Evolutionary conservation across 2,329 filamentous ascomycete species (phyloP).

Genomic region (Arthrobotrys entomopaga): DNA sequence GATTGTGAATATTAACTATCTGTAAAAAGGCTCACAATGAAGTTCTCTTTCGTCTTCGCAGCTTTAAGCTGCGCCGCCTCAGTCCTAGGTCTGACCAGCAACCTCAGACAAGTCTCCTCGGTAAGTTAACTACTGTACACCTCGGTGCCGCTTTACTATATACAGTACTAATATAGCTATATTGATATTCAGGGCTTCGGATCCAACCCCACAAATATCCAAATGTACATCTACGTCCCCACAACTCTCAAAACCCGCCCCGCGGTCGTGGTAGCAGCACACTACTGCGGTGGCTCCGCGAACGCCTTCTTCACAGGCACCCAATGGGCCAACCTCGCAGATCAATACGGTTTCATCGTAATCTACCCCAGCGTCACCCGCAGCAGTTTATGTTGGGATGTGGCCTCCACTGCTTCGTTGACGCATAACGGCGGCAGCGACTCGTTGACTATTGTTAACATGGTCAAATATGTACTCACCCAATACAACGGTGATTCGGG

Average conservation of each 20-base stretch:
- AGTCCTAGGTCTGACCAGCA: conserved; percentile 37
- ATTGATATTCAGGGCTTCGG: conserved; percentile 33
- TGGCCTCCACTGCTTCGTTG: conserved; percentile 67
- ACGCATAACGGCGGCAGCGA: conserved; percentile 70
- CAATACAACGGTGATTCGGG: conserved; percentile 67
- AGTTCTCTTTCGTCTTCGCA: conserved; percentile 29
- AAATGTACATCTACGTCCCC: conserved; percentile 62
- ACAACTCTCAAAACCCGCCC: conserved; percentile 64
- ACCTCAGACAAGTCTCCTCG: conserved; percentile 15
- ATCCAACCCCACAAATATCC: conserved; percentile 37
- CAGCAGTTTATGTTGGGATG: conserved; percentile 69
- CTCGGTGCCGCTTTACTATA: neutral
- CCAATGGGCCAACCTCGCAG: conserved; percentile 68
- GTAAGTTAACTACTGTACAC: neutral
- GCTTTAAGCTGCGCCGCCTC: conserved; percentile 27
- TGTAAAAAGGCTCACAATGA: conserved; percentile 20
- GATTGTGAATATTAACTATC: neutral
- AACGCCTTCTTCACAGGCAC: conserved; percentile 66
- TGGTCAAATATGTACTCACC: conserved; percentile 69
- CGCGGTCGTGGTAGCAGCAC: conserved; percentile 68
- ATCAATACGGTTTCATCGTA: conserved; percentile 69
- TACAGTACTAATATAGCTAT: no score
- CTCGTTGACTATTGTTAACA: conserved; percentile 69
- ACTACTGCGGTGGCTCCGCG: conserved; percentile 70
- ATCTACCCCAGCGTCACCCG: conserved; percentile 65